A percentile compares a stretch with the other conserved stretches of the same genome.
Conservation (phyloP, 306 rosid species). For the Cicer judaicum region DNA sequence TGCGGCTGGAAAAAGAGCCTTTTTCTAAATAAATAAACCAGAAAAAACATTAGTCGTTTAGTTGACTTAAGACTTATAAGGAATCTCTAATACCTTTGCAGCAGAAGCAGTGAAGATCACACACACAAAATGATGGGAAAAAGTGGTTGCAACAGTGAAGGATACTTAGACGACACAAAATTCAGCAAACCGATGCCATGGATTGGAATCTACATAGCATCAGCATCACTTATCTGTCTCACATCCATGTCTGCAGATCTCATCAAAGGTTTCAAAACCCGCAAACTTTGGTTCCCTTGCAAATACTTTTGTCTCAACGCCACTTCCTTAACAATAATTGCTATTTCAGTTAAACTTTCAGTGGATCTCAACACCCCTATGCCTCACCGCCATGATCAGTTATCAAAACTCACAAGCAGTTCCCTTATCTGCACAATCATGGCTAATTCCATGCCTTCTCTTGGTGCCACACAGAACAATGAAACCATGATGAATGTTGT, state of each 20-base stretch:
- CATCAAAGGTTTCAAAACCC: constrained; percentile 57
- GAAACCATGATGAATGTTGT: constrained; percentile 69
- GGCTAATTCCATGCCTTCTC: constrained; percentile 84
- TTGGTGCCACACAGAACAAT: constrained; percentile 69
- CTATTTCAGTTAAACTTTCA: constrained; percentile 64
- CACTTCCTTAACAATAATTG: constrained; percentile 75
- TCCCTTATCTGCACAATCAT: constrained; percentile 73
- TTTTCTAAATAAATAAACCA: neutral
- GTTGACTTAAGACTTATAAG: neutral
- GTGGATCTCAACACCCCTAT: constrained; percentile 84
- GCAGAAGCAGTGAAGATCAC: neutral
- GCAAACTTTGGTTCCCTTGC: constrained; percentile 83
- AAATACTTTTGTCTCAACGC: constrained; percentile 74
- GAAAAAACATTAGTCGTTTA: neutral
- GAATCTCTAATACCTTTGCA: neutral
- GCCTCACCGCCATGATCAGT: constrained; percentile 82
- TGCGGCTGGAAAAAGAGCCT: neutral
- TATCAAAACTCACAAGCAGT: constrained; percentile 78
- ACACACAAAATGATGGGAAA: constrained; percentile 52
- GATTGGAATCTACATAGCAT: constrained; percentile 85
- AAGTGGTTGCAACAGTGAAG: constrained; percentile 59
- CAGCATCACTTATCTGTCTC: constrained; percentile 71
- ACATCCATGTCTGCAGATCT: constrained; percentile 67
- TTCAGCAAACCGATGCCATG: constrained; percentile 91
- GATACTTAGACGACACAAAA: constrained; percentile 61